Base-by-base conservation (phyloP, 2,329 filamentous ascomycete species). In the Verruconis gallopava region DNA sequence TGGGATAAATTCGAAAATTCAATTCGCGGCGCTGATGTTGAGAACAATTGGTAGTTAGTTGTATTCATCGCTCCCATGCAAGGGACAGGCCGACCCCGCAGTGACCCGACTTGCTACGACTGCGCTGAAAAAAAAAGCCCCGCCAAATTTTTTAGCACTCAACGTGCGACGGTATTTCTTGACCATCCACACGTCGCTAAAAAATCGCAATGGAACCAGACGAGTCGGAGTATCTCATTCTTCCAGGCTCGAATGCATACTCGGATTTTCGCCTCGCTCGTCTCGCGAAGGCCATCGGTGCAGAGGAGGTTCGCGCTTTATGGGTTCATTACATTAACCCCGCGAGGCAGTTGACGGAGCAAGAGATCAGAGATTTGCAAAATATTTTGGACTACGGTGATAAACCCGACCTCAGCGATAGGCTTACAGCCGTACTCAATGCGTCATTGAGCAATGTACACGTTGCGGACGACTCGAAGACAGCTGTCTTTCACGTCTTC, bases 401-500 rank as follows among this genome's bases (percentile, higher is more conserved):
- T 28, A 61, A 61, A 59, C 75, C 60, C 51, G 64, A 60, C 50
- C 63, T 49, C 9, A 55, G 58, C 19, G 60, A 69, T 43, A 54
- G 59, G 39, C 60, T 72, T 22, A 62, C 66, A 25, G 58, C 61
- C 40, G 56, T 56, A 21, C 53, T 67, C 14, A 54, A 66, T 45
- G 63, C 75, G 49, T 63, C 66, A 17, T 49, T 69, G 40, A 55
- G 58, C 46, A 69, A 71, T 49, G 64, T 65, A 47, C 65, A 66
- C 46, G 60, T 66, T 56, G 68, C 63, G 47, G 60, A 53, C 51
- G 69, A 73, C 45, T 64, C 69, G 41, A 60, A 68, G 45, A 66
- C 68, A 34, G 63, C 71, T 38, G 67, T 79, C 47, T 73, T 83
- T 57, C 85, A 86, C 57, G 72, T 94, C 45, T 77, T 74, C 37